Percentiles rank a stretch among this genome's conserved stretches.
These are phyloP conservation scores for Dillenia turbinata DNA, from an alignment of 164 flowering plant species.

Conservation along the genomic window DNA sequence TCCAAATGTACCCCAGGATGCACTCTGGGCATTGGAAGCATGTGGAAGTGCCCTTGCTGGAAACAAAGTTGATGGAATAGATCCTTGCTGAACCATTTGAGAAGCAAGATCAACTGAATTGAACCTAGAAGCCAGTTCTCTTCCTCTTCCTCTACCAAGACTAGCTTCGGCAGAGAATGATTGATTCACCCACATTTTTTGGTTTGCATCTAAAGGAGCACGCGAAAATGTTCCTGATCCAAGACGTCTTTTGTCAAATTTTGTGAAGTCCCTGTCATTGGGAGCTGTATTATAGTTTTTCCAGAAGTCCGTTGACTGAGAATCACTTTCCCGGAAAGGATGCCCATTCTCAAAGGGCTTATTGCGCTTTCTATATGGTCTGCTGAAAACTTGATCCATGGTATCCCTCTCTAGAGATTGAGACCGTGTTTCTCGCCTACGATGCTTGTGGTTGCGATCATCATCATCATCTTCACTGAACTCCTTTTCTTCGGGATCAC, in stretches of 20 bases:
- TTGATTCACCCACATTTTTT: constrained; percentile 45
- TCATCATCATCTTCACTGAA: constrained; percentile 89
- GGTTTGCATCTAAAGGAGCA: constrained; percentile 41
- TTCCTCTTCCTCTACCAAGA: constrained; percentile 72
- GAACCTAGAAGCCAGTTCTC: constrained; percentile 47
- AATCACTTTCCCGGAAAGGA: constrained; percentile 41
- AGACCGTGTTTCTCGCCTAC: constrained; percentile 62
- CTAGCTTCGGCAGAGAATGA: constrained; percentile 44
- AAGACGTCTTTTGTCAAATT: constrained; percentile 49
- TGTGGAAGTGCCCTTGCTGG: constrained; percentile 61
- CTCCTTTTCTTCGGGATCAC: constrained; percentile 85
- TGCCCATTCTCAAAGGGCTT: constrained; percentile 69
- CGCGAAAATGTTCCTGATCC: constrained; percentile 31
- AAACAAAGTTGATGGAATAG: constrained; percentile 50
- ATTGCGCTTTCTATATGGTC: constrained; percentile 55
- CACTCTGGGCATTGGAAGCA: constrained; percentile 50
- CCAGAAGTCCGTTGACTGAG: constrained; percentile 45
- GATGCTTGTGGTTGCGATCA: constrained; percentile 96
- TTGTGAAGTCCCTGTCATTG: constrained; percentile 38
- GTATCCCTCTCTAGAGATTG: constrained; percentile 63
- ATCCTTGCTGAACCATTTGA: constrained; percentile 55
- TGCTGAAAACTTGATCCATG: constrained; percentile 34
- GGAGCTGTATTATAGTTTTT: constrained; percentile 27
- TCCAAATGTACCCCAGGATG: constrained; percentile 76
- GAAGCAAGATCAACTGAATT: constrained; percentile 55